phyloP scores from a whole-genome alignment of 768 basidiomycete species.

The Lactarius vividus region DNA sequence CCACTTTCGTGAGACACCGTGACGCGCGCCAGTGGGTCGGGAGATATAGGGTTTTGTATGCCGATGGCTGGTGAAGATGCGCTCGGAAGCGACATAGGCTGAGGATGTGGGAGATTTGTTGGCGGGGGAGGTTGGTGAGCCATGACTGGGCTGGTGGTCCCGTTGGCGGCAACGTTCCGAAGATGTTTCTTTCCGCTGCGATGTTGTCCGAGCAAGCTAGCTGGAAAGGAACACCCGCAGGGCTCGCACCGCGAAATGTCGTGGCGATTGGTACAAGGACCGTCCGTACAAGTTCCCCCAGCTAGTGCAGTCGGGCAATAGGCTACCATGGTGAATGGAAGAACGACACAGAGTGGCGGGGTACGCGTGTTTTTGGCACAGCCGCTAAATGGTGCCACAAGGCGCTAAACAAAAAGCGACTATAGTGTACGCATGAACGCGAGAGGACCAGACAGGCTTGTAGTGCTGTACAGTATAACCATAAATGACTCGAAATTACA shows the following conservation, averaged over 20 bases:
- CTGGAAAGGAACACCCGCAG: constrained; percentile 24
- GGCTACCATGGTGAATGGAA: constrained; percentile 15
- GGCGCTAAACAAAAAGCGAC: background rate
- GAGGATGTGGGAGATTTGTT: background rate
- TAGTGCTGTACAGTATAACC: no score
- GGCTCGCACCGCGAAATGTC: constrained; percentile 29
- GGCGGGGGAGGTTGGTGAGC: background rate
- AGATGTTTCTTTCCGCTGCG: constrained; percentile 8
- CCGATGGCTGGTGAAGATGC: background rate
- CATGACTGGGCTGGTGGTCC: background rate
- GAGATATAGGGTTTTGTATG: background rate
- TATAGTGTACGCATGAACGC: no score
- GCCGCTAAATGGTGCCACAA: background rate
- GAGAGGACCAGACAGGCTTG: no score
- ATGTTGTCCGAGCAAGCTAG: constrained; percentile 1
- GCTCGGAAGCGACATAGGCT: background rate
- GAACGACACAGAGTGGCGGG: background rate
- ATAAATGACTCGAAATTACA: no score
- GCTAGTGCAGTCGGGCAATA: constrained; percentile 11
- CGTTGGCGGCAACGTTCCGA: background rate
- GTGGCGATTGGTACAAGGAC: constrained; percentile 26
- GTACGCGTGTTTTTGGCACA: background rate
- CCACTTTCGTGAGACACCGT: constrained; percentile 13
- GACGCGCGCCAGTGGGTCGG: constrained; percentile 3
- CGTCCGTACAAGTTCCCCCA: constrained; percentile 26